phyloP scores from a whole-genome alignment of 148 eudicot species.

The Rhododendron kiyosumense region DNA sequence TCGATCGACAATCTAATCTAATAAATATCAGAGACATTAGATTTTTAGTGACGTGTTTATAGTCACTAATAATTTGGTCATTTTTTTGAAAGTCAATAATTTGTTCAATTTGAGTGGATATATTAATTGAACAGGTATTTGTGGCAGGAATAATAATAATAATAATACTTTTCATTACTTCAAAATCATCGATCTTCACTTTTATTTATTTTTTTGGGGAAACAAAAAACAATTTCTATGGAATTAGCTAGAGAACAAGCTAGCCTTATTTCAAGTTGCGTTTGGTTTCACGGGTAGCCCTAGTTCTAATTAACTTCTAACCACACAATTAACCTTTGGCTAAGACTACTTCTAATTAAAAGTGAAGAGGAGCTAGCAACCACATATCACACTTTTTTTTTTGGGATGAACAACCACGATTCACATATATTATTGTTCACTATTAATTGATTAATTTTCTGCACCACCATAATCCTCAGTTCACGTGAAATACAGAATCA shows the following conservation, averaged over 20 bases:
- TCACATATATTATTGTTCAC: neutral
- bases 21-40: neutral
- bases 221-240: neutral
- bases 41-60: neutral
- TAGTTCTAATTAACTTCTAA: neutral
- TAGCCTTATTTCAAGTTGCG: constrained; percentile 3
- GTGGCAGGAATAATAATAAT: neutral
- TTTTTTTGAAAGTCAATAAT: neutral
- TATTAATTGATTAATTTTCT: neutral
- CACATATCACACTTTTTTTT: neutral
- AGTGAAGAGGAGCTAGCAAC: neutral
- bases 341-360: neutral
- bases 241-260: neutral
- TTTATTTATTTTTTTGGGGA: neutral
- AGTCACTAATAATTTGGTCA: neutral
- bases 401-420: neutral
- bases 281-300: constrained; percentile 19
- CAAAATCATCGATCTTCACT: neutral
- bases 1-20: neutral
- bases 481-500: constrained; percentile 5
- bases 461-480: neutral
- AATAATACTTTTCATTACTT: neutral
- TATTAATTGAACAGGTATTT: neutral
- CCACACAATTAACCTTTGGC: constrained; percentile 8
- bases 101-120: neutral